Conservation (phyloP, 192 early-diverging fungal genomes). For the Rhizophagus clarus region DNA sequence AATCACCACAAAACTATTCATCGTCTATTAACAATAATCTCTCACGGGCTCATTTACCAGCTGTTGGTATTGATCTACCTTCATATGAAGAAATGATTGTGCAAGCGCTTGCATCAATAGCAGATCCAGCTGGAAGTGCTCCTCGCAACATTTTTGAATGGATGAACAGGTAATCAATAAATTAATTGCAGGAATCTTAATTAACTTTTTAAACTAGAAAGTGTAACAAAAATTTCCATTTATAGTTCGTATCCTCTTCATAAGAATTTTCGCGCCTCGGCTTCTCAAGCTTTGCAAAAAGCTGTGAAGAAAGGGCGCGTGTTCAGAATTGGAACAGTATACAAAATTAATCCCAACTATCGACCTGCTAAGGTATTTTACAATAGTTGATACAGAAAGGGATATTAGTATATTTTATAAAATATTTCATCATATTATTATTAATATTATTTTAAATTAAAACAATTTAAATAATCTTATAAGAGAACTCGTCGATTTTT, state of each 20-base stretch:
- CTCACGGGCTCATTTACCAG: conserved; percentile 8
- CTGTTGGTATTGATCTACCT: conserved; percentile 37
- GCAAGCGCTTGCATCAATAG: conserved; percentile 46
- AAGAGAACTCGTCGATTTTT: neutral
- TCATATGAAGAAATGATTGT: conserved; percentile 58
- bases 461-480: neutral
- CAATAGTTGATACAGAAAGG: neutral
- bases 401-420: neutral
- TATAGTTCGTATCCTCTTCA: conserved; percentile 48
- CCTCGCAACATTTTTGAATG: conserved; percentile 50
- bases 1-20: neutral
- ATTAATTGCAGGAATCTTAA: neutral
- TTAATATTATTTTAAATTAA: neutral
- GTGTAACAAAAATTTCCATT: neutral
- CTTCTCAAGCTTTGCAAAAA: conserved; percentile 52
- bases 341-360: conserved; percentile 51
- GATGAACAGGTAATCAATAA: conserved; percentile 44
- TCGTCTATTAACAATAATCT: neutral
- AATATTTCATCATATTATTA: neutral
- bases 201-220: neutral
- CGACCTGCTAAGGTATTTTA: conserved; percentile 43
- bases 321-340: conserved; percentile 44
- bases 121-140: conserved; percentile 42
- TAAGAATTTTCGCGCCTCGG: conserved; percentile 46
- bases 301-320: conserved; percentile 52